phyloP scores from a whole-genome alignment of 176 grass and related monocot genomes.

The Juncus effusus region DNA sequence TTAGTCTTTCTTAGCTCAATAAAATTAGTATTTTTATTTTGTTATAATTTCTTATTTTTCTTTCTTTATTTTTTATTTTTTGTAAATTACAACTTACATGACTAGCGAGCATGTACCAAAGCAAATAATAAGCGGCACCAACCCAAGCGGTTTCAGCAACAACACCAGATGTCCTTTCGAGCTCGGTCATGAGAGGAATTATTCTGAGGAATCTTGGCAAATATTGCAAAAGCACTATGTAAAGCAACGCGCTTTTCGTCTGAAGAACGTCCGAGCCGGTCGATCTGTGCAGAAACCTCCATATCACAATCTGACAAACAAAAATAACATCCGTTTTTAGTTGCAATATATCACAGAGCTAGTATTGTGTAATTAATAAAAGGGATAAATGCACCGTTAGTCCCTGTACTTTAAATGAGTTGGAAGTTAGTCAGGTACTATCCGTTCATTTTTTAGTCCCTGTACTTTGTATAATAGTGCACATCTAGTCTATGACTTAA shows the following conservation, averaged over 20 bases:
- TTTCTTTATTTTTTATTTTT: too few species aligned
- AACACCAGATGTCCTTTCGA: conserved; percentile 61
- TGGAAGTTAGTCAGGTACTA: too few species aligned
- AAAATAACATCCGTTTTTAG: background rate
- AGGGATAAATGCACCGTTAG: too few species aligned
- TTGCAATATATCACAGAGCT: too few species aligned
- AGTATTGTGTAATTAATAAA: too few species aligned
- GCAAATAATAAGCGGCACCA: conserved; percentile 68
- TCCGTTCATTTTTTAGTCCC: background rate
- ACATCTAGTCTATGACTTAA: background rate
- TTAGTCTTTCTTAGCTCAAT: too few species aligned
- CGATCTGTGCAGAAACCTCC: conserved; percentile 44
- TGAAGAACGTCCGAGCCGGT: conserved; percentile 38
- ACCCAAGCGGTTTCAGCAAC: conserved; percentile 69
- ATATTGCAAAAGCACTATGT: conserved; percentile 57
- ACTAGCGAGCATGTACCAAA: conserved; percentile 80
- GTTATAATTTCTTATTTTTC: too few species aligned
- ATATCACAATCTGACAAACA: conserved; percentile 36
- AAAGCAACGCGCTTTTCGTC: conserved; percentile 54
- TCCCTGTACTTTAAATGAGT: too few species aligned
- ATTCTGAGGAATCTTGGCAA: conserved; percentile 54
- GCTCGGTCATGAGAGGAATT: conserved; percentile 63
- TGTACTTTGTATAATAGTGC: background rate
- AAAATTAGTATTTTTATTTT: too few species aligned
- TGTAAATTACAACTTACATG: conserved; percentile 47